Evolutionary conservation across 2,329 filamentous ascomycete species (phyloP), one percentile per base, ranked within the genome.

Genomic region (Aspergillus melleus): DNA sequence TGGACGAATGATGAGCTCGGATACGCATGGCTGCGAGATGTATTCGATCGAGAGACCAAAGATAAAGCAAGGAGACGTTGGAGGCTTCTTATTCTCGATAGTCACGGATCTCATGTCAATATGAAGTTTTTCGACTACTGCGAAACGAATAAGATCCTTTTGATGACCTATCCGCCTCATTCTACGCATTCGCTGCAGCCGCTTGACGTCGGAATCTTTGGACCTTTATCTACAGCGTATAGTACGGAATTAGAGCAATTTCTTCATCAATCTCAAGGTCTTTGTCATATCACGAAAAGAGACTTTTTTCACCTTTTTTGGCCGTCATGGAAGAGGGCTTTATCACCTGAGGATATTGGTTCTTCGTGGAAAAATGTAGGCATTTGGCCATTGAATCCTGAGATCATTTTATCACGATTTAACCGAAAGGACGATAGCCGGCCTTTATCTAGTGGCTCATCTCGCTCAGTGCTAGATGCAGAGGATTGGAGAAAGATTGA

Each of bases 51-150:
- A 20, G 55, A 46, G 29, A 61, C 52, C 1, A 61, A 54, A 52
- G n/a, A 29, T 1, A 58, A 61, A 42, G 55, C 52, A 8, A 20
- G 55, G 12, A 29, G 53, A 30, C 1, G 19, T 20, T 57, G 29
- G 26, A 14, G 50, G 11, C 57, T 62, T 26, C 22, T 62, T 36
- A 53, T 62, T 9, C 36, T 60, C 24, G 52, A 62, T 56, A 22
- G 58, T 16, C 20, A 64, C 50, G 26, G 52, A 16, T 62, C 55
- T 14, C 32, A 60, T 55, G n/a, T 64, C 24, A 62, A 16, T n/a
- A 56, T 57, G 20, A 56, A 62, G 32, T 60, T 61, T 51, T n/a
- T 61, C 3, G 11, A 60, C 2, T 61, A 49, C 24, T 61, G 22
- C 24, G n/a, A 59, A 4, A 8, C 9, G 6, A 57, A 64, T 55